Base-by-base conservation (phyloP, 2,329 filamentous ascomycete genomes). In the Microdochium trichocladiopsis region DNA sequence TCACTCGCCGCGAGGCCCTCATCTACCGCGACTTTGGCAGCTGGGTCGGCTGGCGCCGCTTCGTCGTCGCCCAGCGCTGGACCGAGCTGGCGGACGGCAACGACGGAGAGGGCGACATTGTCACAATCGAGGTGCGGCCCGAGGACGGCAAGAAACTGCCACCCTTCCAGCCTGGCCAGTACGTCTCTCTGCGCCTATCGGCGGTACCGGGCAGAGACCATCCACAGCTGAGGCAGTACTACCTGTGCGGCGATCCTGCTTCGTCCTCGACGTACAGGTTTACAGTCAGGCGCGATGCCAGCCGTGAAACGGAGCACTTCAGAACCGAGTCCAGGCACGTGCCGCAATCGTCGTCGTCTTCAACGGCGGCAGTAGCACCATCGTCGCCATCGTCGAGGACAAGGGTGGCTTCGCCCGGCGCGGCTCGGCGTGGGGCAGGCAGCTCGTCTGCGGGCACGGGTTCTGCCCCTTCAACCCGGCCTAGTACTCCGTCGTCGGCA, bases 141-240 rank as follows among this genome's bases (percentile, higher is more conserved):
- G 23, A 25, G 47, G 47, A 48, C 47, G 23, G 25, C 47, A 48
- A 25, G 47, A 25, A 28, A 23, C 47, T 92, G 14, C 85, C 86
- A 0, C 48, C 57, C 0, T 92, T 80, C 71, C 72, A 77, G 43
- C 85, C 88, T 0, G 88, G 88, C 33, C 87, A 91, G 68, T 92
- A 90, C 62, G 77, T 90, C 62, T 86, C 82, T 41, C 67, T 91
- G 50, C 80, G 80, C 57, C 66, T 87, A 1, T 72, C 77, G 47
- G 76, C 90, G 1, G 80, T 45, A 4, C 84, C 1, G 72, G 76
- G 48, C 74, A 87, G 24, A 78, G 79, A 45, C n/a, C 75, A 85
- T 58, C 69, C 76, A 53, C 89, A 93, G 68, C 82, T 82, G 53
- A 73, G 88, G 52, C 88, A 93, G 71, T 93, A 90, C 72, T 88